A percentile compares a stretch with the other conserved stretches of the same genome.
Conservation (phyloP, 352 stramenopile genomes). For the Phytophthora idaei region DNA sequence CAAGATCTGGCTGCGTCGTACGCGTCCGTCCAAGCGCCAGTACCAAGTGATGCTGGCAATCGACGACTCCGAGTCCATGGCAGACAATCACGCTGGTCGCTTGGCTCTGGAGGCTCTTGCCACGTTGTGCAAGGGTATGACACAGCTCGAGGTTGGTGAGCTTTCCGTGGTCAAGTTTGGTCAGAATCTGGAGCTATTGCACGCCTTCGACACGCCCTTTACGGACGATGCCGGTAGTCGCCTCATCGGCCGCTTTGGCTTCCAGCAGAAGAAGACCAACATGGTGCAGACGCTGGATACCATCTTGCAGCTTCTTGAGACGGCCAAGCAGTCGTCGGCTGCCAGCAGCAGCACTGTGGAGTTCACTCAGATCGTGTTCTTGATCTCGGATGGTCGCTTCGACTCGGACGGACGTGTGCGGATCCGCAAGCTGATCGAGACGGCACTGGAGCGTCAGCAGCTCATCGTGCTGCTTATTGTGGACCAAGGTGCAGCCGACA, state of each 20-base stretch:
- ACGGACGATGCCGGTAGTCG: slow-evolving; percentile 95
- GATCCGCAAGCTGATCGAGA: slow-evolving; percentile 96
- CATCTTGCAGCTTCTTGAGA: slow-evolving; percentile 92
- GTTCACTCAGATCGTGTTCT: slow-evolving; percentile 98
- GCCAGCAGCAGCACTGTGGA: slow-evolving; percentile 66
- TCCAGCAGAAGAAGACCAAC: slow-evolving; percentile 97
- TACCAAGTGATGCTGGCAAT: slow-evolving; percentile 99
- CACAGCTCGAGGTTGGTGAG: slow-evolving; percentile 97
- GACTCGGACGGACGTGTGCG: slow-evolving; percentile 95
- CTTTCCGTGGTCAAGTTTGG: slow-evolving; percentile 95
- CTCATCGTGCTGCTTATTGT: slow-evolving; percentile 98
- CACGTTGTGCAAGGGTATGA: slow-evolving; percentile 97
- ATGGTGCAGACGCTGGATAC: slow-evolving; percentile 95
- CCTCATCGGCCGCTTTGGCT: slow-evolving; percentile 96
- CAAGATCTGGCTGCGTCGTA: slow-evolving; percentile 99
- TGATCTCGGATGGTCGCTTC: slow-evolving; percentile 99
- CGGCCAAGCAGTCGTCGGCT: slow-evolving; percentile 61
- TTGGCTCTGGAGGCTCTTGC: slow-evolving; percentile 96
- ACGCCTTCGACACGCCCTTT: slow-evolving; percentile 97
- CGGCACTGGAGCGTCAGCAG: slow-evolving; percentile 97
- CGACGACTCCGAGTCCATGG: slow-evolving; percentile 99
- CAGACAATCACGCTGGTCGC: slow-evolving; percentile 94
- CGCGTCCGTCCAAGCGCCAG: slow-evolving; percentile 97
- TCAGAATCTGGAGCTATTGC: slow-evolving; percentile 96
- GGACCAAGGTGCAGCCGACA: slow-evolving; percentile 75